phyloP scores from a whole-genome alignment of 306 rosid genomes.

The Abrus pulchellus region DNA sequence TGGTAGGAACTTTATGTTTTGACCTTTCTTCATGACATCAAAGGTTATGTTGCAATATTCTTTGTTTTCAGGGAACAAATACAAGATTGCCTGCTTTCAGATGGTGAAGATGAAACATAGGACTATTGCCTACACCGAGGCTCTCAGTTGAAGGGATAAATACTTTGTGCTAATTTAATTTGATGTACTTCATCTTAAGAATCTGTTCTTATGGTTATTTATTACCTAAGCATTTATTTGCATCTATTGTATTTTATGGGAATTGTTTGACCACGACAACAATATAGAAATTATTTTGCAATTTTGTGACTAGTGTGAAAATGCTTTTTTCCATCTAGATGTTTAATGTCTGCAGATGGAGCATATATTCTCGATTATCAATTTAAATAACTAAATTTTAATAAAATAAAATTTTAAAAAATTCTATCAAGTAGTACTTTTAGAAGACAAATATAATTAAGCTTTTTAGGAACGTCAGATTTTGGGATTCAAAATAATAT shows the following conservation, averaged over 20 bases:
- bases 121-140: conserved; percentile 13
- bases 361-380: background rate
- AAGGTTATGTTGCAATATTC: conserved; percentile 9
- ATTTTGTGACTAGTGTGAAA: conserved; percentile 2
- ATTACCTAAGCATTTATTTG: conserved; percentile 6
- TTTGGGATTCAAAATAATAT: too few relatives aligned
- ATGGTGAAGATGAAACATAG: conserved; percentile 73
- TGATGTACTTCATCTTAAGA: conserved; percentile 6
- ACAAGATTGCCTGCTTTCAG: conserved; percentile 85
- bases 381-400: background rate
- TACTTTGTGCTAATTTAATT: conserved; percentile 15
- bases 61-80: conserved; percentile 81
- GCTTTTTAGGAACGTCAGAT: too few relatives aligned
- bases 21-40: conserved; percentile 30
- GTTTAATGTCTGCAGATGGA: background rate
- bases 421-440: too few relatives aligned
- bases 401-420: too few relatives aligned
- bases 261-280: background rate
- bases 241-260: conserved; percentile 14
- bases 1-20: background rate
- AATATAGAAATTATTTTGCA: conserved; percentile 3
- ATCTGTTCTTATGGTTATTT: conserved; percentile 15
- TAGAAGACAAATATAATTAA: too few relatives aligned
- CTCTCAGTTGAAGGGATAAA: conserved; percentile 16
- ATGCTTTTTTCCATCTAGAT: background rate